Evolutionary conservation across 2,329 filamentous ascomycete genomes (phyloP), one percentile per base, ranked within the genome.

Genomic region (Magnaporthales sp.): DNA sequence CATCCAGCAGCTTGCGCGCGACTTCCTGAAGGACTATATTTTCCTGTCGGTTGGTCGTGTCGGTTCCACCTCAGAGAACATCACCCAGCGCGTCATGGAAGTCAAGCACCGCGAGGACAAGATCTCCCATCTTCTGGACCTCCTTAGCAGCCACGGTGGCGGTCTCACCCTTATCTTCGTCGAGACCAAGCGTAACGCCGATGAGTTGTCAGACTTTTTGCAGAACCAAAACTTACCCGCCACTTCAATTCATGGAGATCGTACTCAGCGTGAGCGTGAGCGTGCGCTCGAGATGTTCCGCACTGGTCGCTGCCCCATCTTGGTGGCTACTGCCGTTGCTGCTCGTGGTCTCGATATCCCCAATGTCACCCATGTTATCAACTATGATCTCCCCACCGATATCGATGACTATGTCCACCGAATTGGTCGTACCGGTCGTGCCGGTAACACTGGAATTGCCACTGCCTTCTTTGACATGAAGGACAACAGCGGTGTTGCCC

Each of bases 351-450:
- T 96, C 15, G 94, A 98, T 84, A 97, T 99, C 58, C 93, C 94
- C 13, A 96, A 97, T 72, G 95, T 99, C 69, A 94, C 89, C 60
- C 95, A 99, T 80, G 95, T 99, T 63, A 89, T 99, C 85, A 99
- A 99, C 85, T 99, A 99, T 79, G 95, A 99, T 79, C 86, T 72
- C 22, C 71, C 94, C 64, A 97, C 93, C 66, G 94, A 97, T 75
- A 96, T 97, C 75, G 94, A 98, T 75, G 94, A 97, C 81, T 98
- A 98, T 72, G 94, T 98, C 67, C 94, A 98, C 81, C 92, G 95
- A 79, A 99, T 99, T 75, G 95, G 95, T 89, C 95, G 95, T 94
- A 99, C 95, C 71, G 95, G 95, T 77, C 95, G 95, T 92, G 95
- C 95, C 71, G 95, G 95, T 79, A 99, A 99, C 85, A 98, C 94